Percentiles rank a stretch among this genome's conserved stretches.
phyloP scores from a whole-genome alignment of 2,329 filamentous ascomycete genomes.

The Trichoderma aggressivum region DNA sequence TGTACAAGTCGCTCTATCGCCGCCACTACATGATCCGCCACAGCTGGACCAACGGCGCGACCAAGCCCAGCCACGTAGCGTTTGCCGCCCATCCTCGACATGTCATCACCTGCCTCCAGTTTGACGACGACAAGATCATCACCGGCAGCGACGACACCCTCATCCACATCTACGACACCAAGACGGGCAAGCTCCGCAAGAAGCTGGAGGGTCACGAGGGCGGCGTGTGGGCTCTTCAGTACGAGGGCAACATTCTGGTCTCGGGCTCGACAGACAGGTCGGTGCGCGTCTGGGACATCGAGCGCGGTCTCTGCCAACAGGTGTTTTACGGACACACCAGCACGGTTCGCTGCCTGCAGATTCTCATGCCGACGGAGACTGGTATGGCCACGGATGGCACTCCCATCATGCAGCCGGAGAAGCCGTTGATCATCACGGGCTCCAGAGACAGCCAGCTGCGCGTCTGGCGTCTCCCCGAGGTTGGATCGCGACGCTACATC shows the following conservation, averaged over 20 bases:
- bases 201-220: slow-evolving; percentile 92
- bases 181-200: slow-evolving; percentile 79
- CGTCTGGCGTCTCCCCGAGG: slow-evolving; percentile 88
- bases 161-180: slow-evolving; percentile 97
- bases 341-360: slow-evolving; percentile 92
- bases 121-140: slow-evolving; percentile 96
- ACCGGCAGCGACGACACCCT: slow-evolving; percentile 97
- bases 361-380: slow-evolving; percentile 80
- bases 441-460: slow-evolving; percentile 91
- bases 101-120: slow-evolving; percentile 96
- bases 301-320: slow-evolving; percentile 86
- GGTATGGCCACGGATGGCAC: slow-evolving; percentile 68
- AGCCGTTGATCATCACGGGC: slow-evolving; percentile 94
- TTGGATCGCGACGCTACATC: slow-evolving; percentile 72
- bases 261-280: slow-evolving; percentile 95
- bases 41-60: slow-evolving; percentile 84
- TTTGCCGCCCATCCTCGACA: slow-evolving; percentile 95
- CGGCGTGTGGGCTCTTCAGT: slow-evolving; percentile 95
- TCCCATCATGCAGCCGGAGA: slow-evolving; percentile 84
- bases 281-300: slow-evolving; percentile 99
- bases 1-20: slow-evolving; percentile 95
- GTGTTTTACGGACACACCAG: slow-evolving; percentile 97
- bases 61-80: slow-evolving; percentile 85
- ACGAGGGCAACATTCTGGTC: slow-evolving; percentile 90
- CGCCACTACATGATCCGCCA: slow-evolving; percentile 86